A percentile compares a stretch with the other conserved stretches of the same genome.
Evolutionary conservation across 768 basidiomycete genomes (phyloP).

Genomic region (Lyophyllum atratum): DNA sequence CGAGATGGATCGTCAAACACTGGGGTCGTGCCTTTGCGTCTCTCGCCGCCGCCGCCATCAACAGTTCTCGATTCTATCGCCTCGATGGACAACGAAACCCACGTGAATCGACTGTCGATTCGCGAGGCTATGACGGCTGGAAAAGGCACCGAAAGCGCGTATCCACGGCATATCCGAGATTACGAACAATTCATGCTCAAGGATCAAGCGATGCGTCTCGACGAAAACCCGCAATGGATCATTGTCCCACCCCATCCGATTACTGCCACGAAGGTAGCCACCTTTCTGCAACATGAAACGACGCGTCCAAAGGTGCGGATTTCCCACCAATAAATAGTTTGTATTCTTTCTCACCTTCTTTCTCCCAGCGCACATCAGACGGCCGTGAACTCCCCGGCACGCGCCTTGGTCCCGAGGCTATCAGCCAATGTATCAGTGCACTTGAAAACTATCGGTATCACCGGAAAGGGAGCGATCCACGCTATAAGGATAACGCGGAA

Average conservation of each 20-base stretch:
- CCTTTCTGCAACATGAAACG: constrained; percentile 31
- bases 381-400: constrained; percentile 3
- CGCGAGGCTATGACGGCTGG: constrained; percentile 6
- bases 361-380: neutral
- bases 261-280: constrained; percentile 26
- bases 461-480: constrained; percentile 2
- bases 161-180: constrained; percentile 22
- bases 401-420: neutral
- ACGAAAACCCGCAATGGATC: constrained; percentile 1
- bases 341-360: neutral
- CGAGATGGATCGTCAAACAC: too few relatives aligned
- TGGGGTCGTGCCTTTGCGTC: too few relatives aligned
- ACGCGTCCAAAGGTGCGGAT: constrained; percentile 30
- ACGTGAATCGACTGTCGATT: neutral
- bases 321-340: too few relatives aligned
- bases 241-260: constrained; percentile 28
- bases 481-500: neutral
- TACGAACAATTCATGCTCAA: constrained; percentile 25
- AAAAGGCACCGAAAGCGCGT: constrained; percentile 25
- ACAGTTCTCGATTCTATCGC: neutral
- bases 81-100: neutral
- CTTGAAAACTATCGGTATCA: constrained; percentile 1
- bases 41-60: too few relatives aligned
- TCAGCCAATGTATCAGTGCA: constrained; percentile 1
- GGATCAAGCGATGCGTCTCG: constrained; percentile 13